Percentiles rank a stretch among this genome's conserved stretches.
phyloP scores from a whole-genome alignment of 202 grass and related monocot species.

The Eragrostis tef region DNA sequence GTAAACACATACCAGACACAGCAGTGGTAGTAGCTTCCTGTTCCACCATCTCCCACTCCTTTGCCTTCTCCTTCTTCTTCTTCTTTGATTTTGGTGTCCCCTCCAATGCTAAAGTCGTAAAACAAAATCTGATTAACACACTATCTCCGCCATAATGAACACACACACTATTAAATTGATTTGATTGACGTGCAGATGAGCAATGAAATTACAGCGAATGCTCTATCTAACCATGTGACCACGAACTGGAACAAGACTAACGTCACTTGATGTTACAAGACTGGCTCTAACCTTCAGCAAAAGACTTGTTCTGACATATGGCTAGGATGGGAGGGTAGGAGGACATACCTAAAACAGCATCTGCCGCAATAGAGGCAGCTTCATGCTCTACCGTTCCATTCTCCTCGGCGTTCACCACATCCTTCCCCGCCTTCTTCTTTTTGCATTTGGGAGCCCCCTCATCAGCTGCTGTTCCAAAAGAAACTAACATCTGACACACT shows the following conservation, averaged over 20 bases:
- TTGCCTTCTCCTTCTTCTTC: slow-evolving; percentile 1
- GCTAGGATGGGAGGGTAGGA: neutral
- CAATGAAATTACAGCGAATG: neutral
- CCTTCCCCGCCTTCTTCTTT: neutral
- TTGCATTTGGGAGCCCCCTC: neutral
- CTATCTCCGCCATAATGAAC: no score
- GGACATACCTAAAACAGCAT: neutral
- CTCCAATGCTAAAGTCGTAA: neutral
- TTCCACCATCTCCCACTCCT: neutral
- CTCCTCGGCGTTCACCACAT: neutral
- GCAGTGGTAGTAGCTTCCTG: neutral
- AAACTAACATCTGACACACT: neutral
- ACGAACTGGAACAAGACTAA: neutral
- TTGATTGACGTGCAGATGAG: neutral
- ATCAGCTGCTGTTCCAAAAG: neutral
- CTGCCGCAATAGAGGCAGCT: neutral
- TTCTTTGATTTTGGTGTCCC: neutral
- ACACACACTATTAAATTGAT: neutral
- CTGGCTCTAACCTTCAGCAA: slow-evolving; percentile 11
- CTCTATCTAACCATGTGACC: neutral
- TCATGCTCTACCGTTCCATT: neutral
- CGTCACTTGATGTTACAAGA: neutral
- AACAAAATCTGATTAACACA: neutral
- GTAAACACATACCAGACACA: slow-evolving; percentile 21
- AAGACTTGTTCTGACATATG: neutral